These are phyloP conservation scores for Pseudocercospora crystallina DNA, from an alignment of 2,329 filamentous ascomycete species.

Conservation along the genomic window DNA sequence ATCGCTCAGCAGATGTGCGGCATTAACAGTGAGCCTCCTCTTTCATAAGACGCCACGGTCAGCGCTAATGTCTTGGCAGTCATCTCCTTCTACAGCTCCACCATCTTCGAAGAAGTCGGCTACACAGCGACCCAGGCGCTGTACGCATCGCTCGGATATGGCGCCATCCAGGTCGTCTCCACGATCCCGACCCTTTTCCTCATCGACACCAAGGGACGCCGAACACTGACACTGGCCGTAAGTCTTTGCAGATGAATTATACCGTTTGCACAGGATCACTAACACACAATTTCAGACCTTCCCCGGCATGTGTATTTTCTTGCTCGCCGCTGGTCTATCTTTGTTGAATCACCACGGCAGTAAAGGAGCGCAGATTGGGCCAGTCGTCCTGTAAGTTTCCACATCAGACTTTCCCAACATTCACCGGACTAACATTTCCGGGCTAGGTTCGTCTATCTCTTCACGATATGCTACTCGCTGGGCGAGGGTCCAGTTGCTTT, in stretches of 20 bases:
- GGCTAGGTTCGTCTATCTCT: constrained; percentile 45
- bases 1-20: constrained; percentile 38
- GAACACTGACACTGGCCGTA: constrained; percentile 37
- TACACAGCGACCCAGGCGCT: constrained; percentile 40
- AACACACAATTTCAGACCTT: constrained; percentile 41
- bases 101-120: constrained; percentile 39
- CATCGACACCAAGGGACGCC: constrained; percentile 47
- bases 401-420: constrained; percentile 1
- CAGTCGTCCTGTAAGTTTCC: constrained; percentile 32
- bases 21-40: constrained; percentile 31
- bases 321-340: constrained; percentile 50
- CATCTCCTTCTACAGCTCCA: constrained; percentile 40
- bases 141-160: constrained; percentile 45
- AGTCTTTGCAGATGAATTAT: neutral
- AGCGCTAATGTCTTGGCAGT: constrained; percentile 23
- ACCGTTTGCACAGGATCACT: neutral
- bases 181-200: constrained; percentile 47
- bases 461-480: constrained; percentile 53
- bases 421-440: too few relatives aligned
- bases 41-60: neutral
- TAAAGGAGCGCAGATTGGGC: constrained; percentile 37
- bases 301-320: constrained; percentile 50
- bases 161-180: constrained; percentile 47
- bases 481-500: constrained; percentile 44
- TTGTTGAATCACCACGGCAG: constrained; percentile 34